Evolutionary conservation across 2,329 filamentous ascomycete species (phyloP), one percentile per base, ranked within the genome.

Genomic region (Botrytis sinoallii): DNA sequence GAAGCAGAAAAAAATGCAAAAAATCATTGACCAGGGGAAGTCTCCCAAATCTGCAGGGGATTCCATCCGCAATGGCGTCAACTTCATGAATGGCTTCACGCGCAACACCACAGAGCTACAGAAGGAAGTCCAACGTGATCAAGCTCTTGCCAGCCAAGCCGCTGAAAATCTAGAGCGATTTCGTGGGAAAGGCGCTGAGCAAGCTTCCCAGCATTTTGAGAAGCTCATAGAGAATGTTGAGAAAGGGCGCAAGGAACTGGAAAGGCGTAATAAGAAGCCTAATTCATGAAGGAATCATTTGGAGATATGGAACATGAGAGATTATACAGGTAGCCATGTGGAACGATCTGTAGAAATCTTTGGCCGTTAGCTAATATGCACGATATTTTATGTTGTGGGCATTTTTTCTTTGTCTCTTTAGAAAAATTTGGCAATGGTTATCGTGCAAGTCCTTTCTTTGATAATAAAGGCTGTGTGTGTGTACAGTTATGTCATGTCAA

Each of bases 151-250:
- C 18, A 52, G 55, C 6, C 25, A 44, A 57, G 48, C 66, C n/a
- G 48, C 38, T 2, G 25, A 57, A 42, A 69, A 57, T 1, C 29
- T 59, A 14, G 48, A 42, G 7, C 48, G 66, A 44, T 22, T 40
- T 1, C 66, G 66, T 6, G 66, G 68, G 5, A 60, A 48, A 38
- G 40, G 40, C 29, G 68, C 68, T 4, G 68, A 46, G 40, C 22
- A 64, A 48, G 57, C 55, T 35, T 57, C 59, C 16, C 29, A n/a
- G 40, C 12, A 64, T 42, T 69, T 69, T 32, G 66, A 69, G 25
- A 38, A n/a, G 66, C 52, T 57, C 18, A 59, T 69, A 52, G n/a
- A 14, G 3, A 42, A 57, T 69, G 66, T 69, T 20, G 66, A 69
- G 38, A 42, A 42, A 42, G 66, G 48, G 12, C 38, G 48, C 5